Conservation (phyloP, 257 asterid genomes). For the Fraxinus cuspidata region DNA sequence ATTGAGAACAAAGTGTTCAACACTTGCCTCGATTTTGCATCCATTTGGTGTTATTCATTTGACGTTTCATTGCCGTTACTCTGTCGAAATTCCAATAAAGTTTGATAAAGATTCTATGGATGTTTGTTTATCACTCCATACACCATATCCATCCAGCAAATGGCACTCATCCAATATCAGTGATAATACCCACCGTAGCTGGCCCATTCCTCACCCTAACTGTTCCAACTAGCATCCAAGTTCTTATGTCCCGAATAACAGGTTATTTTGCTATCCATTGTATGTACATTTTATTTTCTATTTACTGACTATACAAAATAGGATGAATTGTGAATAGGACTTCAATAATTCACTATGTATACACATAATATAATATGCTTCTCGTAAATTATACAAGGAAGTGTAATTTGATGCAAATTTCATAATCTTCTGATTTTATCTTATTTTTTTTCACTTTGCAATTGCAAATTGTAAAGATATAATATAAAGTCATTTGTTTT, state of each 20-base stretch:
- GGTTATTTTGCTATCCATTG: conserved; percentile 36
- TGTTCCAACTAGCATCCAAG: conserved; percentile 74
- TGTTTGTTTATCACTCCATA: too few species aligned
- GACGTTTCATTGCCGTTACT: too few species aligned
- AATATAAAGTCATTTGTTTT: neutral
- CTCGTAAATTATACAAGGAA: neutral
- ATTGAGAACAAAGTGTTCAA: too few species aligned
- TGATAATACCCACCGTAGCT: conserved; percentile 69
- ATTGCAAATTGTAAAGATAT: neutral
- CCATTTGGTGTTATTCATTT: too few species aligned
- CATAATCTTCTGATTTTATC: neutral
- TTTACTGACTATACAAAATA: neutral
- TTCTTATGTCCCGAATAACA: conserved; percentile 73
- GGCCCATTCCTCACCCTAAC: conserved; percentile 77
- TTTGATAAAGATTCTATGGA: too few species aligned
- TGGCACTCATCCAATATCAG: too few species aligned
- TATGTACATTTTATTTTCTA: neutral
- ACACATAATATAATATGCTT: neutral
- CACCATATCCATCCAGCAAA: too few species aligned
- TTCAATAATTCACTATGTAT: neutral
- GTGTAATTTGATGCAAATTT: neutral
- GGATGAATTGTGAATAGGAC: neutral
- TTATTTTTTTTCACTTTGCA: too few species aligned
- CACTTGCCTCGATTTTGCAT: too few species aligned
- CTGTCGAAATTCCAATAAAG: too few species aligned